Percentiles rank a stretch among this genome's conserved stretches.
Evolutionary conservation across 495 filamentous ascomycete species (phyloP).

Genomic region (Lophiostoma macrostomum): DNA sequence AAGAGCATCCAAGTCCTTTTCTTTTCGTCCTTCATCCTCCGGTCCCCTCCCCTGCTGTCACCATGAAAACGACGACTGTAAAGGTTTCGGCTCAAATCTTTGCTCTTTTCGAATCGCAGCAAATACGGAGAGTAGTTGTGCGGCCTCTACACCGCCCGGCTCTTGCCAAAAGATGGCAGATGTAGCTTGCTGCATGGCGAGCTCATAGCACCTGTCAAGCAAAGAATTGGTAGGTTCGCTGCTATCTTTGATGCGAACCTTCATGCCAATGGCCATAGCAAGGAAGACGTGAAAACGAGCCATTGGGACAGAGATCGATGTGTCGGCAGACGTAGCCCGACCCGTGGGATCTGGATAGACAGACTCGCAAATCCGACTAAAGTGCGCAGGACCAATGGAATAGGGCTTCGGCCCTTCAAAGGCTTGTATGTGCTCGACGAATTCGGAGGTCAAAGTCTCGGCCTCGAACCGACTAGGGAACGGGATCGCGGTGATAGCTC

Average conservation of each 20-base stretch:
- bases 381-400: slow-evolving; percentile 1
- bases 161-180: slow-evolving; percentile 23
- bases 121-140: slow-evolving; percentile 20
- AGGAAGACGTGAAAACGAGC: slow-evolving; percentile 29
- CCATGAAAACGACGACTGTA: slow-evolving; percentile 28
- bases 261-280: slow-evolving; percentile 28
- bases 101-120: slow-evolving; percentile 14
- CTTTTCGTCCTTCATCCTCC: background rate
- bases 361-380: slow-evolving; percentile 13
- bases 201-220: slow-evolving; percentile 21
- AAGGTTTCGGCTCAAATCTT: slow-evolving; percentile 12
- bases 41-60: background rate
- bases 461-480: slow-evolving; percentile 27
- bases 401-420: slow-evolving; percentile 17
- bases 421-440: slow-evolving; percentile 17
- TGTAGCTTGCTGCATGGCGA: slow-evolving; percentile 25
- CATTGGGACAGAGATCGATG: slow-evolving; percentile 13
- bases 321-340: background rate
- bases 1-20: background rate
- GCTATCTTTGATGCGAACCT: slow-evolving; percentile 16
- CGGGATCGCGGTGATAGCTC: slow-evolving; percentile 15
- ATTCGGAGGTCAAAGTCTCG: slow-evolving; percentile 22
- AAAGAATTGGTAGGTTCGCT: slow-evolving; percentile 18
- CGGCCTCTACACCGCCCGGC: slow-evolving; percentile 16
- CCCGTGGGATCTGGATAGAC: slow-evolving; percentile 20